These are phyloP conservation scores for Bodo saltans DNA, from an alignment of 78 protist genomes.

Conservation along the genomic window DNA sequence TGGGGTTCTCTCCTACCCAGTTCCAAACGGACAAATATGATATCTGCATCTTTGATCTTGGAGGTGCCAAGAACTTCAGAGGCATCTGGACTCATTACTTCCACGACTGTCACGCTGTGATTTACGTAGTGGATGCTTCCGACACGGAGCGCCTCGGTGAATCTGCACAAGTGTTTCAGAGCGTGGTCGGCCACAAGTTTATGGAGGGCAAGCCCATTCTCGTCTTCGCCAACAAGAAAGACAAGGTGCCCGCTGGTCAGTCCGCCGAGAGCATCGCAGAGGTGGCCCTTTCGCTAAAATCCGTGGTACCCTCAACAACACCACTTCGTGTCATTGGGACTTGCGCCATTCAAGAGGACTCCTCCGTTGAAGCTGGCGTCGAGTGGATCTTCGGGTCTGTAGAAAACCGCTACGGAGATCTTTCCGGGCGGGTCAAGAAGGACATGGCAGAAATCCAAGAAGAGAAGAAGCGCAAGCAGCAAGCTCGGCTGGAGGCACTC, in stretches of 20 bases:
- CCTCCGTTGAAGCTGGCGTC: slow-evolving; percentile 3
- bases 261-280: background rate
- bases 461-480: slow-evolving; percentile 11
- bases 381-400: slow-evolving; percentile 1
- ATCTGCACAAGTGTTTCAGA: background rate
- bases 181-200: background rate
- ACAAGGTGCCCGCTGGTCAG: background rate
- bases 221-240: slow-evolving; percentile 49
- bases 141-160: slow-evolving; percentile 29
- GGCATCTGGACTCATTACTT: slow-evolving; percentile 43
- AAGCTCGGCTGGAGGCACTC: background rate
- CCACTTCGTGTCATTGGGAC: background rate
- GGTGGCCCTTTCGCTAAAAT: background rate
- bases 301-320: background rate
- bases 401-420: background rate
- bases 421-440: background rate
- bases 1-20: slow-evolving; percentile 8
- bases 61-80: slow-evolving; percentile 19
- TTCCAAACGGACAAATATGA: background rate
- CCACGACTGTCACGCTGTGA: slow-evolving; percentile 33
- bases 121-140: slow-evolving; percentile 35
- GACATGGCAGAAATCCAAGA: background rate
- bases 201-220: slow-evolving; percentile 39
- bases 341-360: slow-evolving; percentile 1
- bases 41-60: slow-evolving; percentile 19